Percentiles rank a stretch among this genome's conserved stretches.
Conservation (phyloP, 2,329 filamentous ascomycete genomes). For the Endoconidiophora polonica region DNA sequence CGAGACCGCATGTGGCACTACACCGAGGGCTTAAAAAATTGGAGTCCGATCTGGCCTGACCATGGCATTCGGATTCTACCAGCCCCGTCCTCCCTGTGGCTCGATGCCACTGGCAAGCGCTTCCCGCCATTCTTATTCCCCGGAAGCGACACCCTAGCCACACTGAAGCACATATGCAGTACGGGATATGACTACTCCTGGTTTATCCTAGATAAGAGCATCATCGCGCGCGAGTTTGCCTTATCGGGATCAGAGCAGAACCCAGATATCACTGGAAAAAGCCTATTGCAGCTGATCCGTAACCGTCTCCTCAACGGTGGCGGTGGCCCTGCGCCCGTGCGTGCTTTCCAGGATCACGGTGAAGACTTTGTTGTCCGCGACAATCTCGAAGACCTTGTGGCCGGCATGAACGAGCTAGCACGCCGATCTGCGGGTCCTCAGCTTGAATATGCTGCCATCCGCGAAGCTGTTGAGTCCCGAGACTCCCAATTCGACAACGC, state of each 20-base stretch:
- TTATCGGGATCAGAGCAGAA: conserved; percentile 49
- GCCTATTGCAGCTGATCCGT: conserved; percentile 33
- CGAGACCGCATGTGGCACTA: conserved; percentile 52
- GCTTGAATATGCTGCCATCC: conserved; percentile 29
- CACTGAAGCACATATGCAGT: conserved; percentile 40
- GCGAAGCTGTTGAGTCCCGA: conserved; percentile 32
- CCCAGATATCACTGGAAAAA: conserved; percentile 42
- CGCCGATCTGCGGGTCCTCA: conserved; percentile 27
- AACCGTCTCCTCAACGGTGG: conserved; percentile 30
- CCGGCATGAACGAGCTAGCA: conserved; percentile 41
- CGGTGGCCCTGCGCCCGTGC: conserved; percentile 37
- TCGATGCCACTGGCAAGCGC: conserved; percentile 42
- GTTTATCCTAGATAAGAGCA: conserved; percentile 42
- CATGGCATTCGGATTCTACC: conserved; percentile 46
- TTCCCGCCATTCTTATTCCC: conserved; percentile 40
- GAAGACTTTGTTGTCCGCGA: conserved; percentile 43
- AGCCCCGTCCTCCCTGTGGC: conserved; percentile 44
- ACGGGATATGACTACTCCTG: conserved; percentile 48
- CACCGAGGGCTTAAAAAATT: conserved; percentile 44
- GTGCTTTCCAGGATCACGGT: conserved; percentile 41
- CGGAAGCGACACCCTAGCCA: conserved; percentile 39
- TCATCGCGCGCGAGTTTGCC: conserved; percentile 44
- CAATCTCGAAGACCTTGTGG: conserved; percentile 36
- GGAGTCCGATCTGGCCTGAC: conserved; percentile 43
- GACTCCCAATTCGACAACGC: conserved; percentile 39